Evolutionary conservation across 345 rosid species (phyloP), one percentile per base, ranked within the genome.

Genomic region (Tarenaya hassleriana): DNA sequence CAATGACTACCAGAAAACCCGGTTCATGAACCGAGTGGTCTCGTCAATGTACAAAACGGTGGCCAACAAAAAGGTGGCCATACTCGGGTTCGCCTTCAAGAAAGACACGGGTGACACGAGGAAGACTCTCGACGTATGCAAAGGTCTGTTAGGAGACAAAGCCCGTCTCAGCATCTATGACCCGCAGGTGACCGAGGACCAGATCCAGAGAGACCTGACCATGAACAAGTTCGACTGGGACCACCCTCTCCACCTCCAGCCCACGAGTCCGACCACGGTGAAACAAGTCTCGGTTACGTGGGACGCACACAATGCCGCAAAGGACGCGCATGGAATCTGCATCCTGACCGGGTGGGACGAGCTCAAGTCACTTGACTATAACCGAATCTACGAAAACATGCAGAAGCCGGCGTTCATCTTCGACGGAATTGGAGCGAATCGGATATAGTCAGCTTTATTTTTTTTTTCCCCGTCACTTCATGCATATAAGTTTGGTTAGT

Each of bases 71-170:
- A 84, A 84, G 77, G 74, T 84, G 11, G 92, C 92, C 10, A 62
- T 84, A 37, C 64, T 81, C 4, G 83, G 88, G 0, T 84, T 84
- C 47, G 94, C 94, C 21, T 84, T 78, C 77, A 81, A 84, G 86
- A 84, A 84, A 69, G 88, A 84, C 60, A 84, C 88, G 0, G 88
- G 86, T 19, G 94, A 84, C 60, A 84, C 94, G 3, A 75, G 88
- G 62, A 88, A 84, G 75, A 84, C 89, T 42, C 94, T 82, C 51
- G 90, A 85, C 50, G 90, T 85, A 20, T 85, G 95, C 87, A 74
- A 82, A 77, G 95, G 95, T 16, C 77, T 85, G 20, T 50, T 85
- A 58, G 95, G 84, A 53, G 95, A 85, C 69, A 85, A 82, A 58
- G 90, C 90, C 45, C 54, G 52, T 51, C 47, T 85, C 72, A 77